These are phyloP conservation scores for Aspergillus saccharolyticus DNA, from an alignment of 495 filamentous ascomycete species.

Conservation along the genomic window DNA sequence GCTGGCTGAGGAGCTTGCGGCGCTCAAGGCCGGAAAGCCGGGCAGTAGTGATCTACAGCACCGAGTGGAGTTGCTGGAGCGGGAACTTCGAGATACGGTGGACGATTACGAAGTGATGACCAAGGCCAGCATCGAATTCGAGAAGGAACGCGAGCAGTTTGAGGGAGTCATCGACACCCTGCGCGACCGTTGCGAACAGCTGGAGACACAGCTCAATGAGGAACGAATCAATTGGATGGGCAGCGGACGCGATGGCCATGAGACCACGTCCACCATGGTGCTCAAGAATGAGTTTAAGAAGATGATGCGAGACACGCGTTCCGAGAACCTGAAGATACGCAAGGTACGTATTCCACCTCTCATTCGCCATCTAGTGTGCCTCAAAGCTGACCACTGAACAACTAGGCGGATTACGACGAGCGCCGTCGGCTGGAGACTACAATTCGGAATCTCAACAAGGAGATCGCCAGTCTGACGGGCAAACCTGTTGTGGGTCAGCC, in stretches of 20 bases:
- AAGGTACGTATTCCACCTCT: slow-evolving; percentile 48
- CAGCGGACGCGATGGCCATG: slow-evolving; percentile 44
- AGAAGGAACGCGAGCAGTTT: slow-evolving; percentile 75
- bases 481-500: slow-evolving; percentile 49
- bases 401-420: slow-evolving; percentile 68
- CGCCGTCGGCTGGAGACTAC: slow-evolving; percentile 59
- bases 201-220: slow-evolving; percentile 65
- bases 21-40: slow-evolving; percentile 41
- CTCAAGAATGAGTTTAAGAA: slow-evolving; percentile 82
- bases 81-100: slow-evolving; percentile 76
- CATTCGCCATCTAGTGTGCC: slow-evolving; percentile 4
- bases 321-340: slow-evolving; percentile 63
- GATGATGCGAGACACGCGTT: slow-evolving; percentile 80
- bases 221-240: slow-evolving; percentile 70
- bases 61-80: slow-evolving; percentile 59
- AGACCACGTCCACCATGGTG: slow-evolving; percentile 65
- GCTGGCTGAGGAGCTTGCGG: slow-evolving; percentile 54
- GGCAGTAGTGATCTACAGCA: slow-evolving; percentile 48
- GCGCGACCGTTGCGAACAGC: slow-evolving; percentile 60
- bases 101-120: slow-evolving; percentile 85
- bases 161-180: slow-evolving; percentile 68
- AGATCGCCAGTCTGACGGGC: slow-evolving; percentile 44
- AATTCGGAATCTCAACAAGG: slow-evolving; percentile 51
- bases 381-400: slow-evolving; percentile 12
- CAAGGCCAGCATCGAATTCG: slow-evolving; percentile 75